These are phyloP conservation scores for Erigeron canadensis DNA, from an alignment of 129 eudicot genomes.

Conservation along the genomic window DNA sequence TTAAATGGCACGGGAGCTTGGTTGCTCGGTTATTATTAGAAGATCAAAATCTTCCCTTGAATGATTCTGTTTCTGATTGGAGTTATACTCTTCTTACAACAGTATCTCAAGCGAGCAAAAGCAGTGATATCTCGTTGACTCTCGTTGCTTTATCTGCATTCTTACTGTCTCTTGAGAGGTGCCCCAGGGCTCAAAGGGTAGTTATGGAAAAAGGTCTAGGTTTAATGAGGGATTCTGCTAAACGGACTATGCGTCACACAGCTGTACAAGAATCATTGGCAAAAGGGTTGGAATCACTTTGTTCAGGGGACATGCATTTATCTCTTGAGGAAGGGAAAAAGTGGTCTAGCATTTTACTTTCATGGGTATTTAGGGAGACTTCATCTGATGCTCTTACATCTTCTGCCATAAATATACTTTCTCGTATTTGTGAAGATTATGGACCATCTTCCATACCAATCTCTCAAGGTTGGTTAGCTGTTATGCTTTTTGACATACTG, in stretches of 20 bases:
- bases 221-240: conserved; percentile 84
- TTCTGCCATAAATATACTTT: conserved; percentile 70
- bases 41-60: conserved; percentile 68
- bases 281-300: conserved; percentile 78
- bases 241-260: conserved; percentile 55
- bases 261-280: conserved; percentile 84
- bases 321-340: conserved; percentile 87
- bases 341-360: conserved; percentile 77
- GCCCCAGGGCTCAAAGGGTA: conserved; percentile 55
- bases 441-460: conserved; percentile 85
- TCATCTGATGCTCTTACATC: conserved; percentile 64
- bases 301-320: conserved; percentile 56
- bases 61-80: conserved; percentile 80
- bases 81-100: conserved; percentile 80
- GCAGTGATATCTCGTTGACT: conserved; percentile 66
- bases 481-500: conserved; percentile 69
- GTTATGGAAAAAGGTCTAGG: conserved; percentile 80
- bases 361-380: conserved; percentile 64
- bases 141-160: conserved; percentile 81
- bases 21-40: conserved; percentile 81
- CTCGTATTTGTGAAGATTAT: conserved; percentile 79
- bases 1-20: conserved; percentile 96
- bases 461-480: conserved; percentile 95
- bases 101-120: conserved; percentile 77
- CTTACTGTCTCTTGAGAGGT: conserved; percentile 69